Conservation (phyloP, 2,329 filamentous ascomycete species). For the Penicillium sp. region DNA sequence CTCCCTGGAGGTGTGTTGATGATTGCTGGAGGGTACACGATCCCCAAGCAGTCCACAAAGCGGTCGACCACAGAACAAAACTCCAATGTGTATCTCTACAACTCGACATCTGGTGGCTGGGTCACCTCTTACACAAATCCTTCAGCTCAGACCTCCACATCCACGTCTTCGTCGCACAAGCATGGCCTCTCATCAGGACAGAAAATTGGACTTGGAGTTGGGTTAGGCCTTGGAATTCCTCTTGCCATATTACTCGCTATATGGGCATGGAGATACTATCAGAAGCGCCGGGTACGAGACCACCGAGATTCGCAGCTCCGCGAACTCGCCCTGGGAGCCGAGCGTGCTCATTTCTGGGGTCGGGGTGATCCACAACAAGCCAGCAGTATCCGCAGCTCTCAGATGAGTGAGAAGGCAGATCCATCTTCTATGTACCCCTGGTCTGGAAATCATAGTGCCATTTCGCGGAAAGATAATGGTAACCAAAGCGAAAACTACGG, state of each 20-base stretch:
- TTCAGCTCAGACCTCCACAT: background rate
- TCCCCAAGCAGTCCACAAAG: constrained; percentile 43
- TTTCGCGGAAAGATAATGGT: constrained; percentile 26
- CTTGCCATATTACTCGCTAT: constrained; percentile 51
- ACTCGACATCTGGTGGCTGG: constrained; percentile 62
- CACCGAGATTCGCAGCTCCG: constrained; percentile 57
- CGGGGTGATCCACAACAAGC: constrained; percentile 41
- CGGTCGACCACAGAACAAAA: constrained; percentile 39
- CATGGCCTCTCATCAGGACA: constrained; percentile 34
- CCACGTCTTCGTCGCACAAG: constrained; percentile 11
- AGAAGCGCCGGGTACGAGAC: constrained; percentile 46
- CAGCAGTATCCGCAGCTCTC: constrained; percentile 36
- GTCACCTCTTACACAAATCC: constrained; percentile 57
- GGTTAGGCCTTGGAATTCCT: constrained; percentile 64
- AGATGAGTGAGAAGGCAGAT: constrained; percentile 22
- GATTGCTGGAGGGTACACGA: constrained; percentile 59
- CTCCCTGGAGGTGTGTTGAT: constrained; percentile 63
- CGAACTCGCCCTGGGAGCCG: constrained; percentile 52
- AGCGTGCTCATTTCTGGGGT: constrained; percentile 47
- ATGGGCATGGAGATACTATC: constrained; percentile 52
- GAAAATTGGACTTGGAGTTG: constrained; percentile 63
- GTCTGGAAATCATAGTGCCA: constrained; percentile 23
- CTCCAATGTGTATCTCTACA: constrained; percentile 58
- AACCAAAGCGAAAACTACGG: constrained; percentile 44
- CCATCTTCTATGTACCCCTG: constrained; percentile 29